Conservation (phyloP, 805 yeast species). For the Nematodospora valgi region DNA sequence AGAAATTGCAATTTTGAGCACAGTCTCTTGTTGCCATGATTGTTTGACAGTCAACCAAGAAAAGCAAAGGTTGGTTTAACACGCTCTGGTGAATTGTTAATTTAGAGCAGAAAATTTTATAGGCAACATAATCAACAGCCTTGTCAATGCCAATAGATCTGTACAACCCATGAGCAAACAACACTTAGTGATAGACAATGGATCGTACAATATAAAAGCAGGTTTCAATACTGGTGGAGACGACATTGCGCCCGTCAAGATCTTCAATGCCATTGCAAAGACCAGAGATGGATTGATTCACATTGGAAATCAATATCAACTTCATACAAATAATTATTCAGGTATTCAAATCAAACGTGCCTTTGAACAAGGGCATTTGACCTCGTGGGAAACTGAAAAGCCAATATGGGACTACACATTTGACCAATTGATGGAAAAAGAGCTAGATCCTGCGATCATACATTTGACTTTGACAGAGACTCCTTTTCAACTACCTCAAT, state of each 20-base stretch:
- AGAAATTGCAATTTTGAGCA: too few relatives aligned
- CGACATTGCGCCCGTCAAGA: constrained; percentile 37
- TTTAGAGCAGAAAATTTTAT: too few relatives aligned
- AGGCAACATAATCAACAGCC: background rate
- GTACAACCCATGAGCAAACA: constrained; percentile 11
- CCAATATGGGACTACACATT: constrained; percentile 87
- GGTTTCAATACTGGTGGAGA: constrained; percentile 23
- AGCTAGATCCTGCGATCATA: constrained; percentile 22
- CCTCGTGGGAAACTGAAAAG: constrained; percentile 88
- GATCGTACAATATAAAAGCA: constrained; percentile 74
- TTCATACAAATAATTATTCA: constrained; percentile 65
- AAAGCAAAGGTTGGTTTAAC: too few relatives aligned
- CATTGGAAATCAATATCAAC: constrained; percentile 65
- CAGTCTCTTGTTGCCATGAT: too few relatives aligned
- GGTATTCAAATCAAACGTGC: constrained; percentile 78
- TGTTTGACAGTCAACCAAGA: too few relatives aligned
- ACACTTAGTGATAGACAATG: constrained; percentile 77
- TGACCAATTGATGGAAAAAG: constrained; percentile 18
- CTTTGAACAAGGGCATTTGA: constrained; percentile 81
- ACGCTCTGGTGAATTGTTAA: too few relatives aligned
- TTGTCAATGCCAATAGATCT: background rate
- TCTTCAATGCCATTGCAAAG: constrained; percentile 69
- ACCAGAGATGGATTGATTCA: constrained; percentile 73
- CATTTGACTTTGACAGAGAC: constrained; percentile 74
- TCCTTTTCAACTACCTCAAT: constrained; percentile 75